phyloP scores from a whole-genome alignment of 306 rosid genomes.

The Pyrus communis region DNA sequence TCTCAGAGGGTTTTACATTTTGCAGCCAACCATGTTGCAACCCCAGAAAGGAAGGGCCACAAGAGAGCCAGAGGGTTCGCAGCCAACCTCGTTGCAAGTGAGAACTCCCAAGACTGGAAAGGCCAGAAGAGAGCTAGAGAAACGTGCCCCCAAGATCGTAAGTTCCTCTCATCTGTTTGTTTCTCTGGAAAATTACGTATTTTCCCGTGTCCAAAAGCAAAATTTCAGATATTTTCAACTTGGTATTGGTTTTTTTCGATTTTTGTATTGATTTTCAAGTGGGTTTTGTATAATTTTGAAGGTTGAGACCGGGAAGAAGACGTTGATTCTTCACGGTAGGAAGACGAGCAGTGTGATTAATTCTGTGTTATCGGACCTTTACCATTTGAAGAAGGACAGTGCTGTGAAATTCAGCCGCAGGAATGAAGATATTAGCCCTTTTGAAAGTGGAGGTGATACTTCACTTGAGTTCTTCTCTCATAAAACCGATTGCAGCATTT shows the following conservation, averaged over 20 bases:
- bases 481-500: constrained; percentile 84
- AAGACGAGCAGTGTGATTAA: constrained; percentile 64
- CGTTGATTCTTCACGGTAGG: constrained; percentile 76
- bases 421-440: constrained; percentile 74
- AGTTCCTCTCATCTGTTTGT: constrained; percentile 14
- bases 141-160: constrained; percentile 84
- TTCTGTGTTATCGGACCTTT: constrained; percentile 48
- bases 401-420: constrained; percentile 62
- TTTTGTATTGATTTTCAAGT: background rate
- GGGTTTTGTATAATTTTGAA: constrained; percentile 12
- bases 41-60: constrained; percentile 49
- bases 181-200: background rate
- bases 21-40: constrained; percentile 8
- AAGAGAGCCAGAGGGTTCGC: constrained; percentile 25
- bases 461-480: constrained; percentile 81
- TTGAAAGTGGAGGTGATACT: constrained; percentile 83
- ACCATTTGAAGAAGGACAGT: constrained; percentile 59
- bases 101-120: constrained; percentile 52
- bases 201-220: background rate
- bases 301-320: constrained; percentile 88
- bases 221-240: background rate
- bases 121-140: constrained; percentile 65
- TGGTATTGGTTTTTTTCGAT: background rate
- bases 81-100: constrained; percentile 26
- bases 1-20: background rate